Evolutionary conservation across 306 rosid genomes (phyloP).

Genomic region (Rosa chinensis): DNA sequence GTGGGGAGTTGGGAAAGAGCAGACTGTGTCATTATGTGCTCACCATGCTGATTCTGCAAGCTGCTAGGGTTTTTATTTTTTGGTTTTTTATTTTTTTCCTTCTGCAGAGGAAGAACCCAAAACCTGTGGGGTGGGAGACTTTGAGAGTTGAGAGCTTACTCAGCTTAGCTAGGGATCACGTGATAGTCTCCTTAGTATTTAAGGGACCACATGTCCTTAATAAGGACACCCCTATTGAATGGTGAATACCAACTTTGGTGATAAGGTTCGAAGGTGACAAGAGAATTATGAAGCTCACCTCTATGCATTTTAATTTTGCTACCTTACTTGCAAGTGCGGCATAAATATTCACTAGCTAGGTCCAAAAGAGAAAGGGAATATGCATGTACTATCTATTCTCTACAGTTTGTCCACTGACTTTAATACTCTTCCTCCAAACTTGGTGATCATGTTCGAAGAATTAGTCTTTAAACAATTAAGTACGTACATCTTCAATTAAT

Average conservation of each 20-base stretch:
- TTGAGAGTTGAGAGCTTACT: conserved; percentile 17
- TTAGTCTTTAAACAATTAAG: neutral
- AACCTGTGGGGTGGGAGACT: conserved; percentile 20
- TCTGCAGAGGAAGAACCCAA: neutral
- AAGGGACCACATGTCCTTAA: conserved; percentile 47
- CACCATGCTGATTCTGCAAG: neutral
- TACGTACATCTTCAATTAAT: neutral
- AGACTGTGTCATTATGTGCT: conserved; percentile 19
- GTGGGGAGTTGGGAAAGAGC: conserved; percentile 43
- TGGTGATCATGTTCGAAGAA: neutral
- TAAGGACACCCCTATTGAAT: conserved; percentile 17
- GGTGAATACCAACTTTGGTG: conserved; percentile 24
- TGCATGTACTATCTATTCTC: neutral
- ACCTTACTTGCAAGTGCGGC: conserved; percentile 15
- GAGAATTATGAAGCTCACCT: neutral
- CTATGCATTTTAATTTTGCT: neutral
- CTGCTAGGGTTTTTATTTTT: neutral
- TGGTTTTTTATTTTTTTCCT: neutral
- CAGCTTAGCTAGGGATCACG: conserved; percentile 40
- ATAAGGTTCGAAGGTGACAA: conserved; percentile 10
- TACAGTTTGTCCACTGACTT: neutral
- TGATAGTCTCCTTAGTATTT: conserved; percentile 31
- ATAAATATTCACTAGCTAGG: conserved; percentile 3
- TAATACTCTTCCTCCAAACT: neutral
- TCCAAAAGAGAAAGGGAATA: neutral